These are phyloP conservation scores for Vachellia pachyceras DNA, from an alignment of 306 rosid genomes.

Conservation along the genomic window DNA sequence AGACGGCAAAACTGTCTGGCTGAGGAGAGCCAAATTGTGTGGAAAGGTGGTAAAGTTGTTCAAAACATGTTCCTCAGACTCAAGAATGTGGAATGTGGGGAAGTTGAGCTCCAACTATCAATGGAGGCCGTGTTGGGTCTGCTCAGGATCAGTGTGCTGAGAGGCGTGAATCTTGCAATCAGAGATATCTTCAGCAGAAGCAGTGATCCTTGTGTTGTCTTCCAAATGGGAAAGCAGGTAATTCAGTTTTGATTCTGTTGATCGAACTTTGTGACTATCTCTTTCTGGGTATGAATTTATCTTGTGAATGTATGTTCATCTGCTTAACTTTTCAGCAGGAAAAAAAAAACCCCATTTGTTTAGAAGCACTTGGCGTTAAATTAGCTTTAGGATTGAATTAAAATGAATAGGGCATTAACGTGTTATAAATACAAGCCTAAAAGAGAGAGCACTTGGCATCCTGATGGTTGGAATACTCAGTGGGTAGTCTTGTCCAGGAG, in stretches of 20 bases:
- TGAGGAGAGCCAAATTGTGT: slow-evolving; percentile 71
- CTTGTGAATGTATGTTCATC: background rate
- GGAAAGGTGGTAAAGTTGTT: slow-evolving; percentile 55
- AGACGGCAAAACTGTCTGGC: slow-evolving; percentile 64
- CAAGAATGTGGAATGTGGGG: slow-evolving; percentile 85
- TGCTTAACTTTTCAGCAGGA: background rate
- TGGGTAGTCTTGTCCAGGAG: no score
- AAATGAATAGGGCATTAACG: background rate
- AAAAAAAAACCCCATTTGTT: background rate
- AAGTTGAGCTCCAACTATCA: slow-evolving; percentile 63
- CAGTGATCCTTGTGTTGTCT: slow-evolving; percentile 84
- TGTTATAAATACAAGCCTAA: no score
- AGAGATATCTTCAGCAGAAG: slow-evolving; percentile 58
- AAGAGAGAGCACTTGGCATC: no score
- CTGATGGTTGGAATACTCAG: no score
- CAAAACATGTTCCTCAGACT: slow-evolving; percentile 76
- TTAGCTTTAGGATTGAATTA: background rate
- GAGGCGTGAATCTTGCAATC: slow-evolving; percentile 80
- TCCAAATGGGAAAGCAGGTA: slow-evolving; percentile 87
- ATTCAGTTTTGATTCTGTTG: background rate
- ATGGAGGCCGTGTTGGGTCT: slow-evolving; percentile 86
- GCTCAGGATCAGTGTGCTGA: slow-evolving; percentile 63
- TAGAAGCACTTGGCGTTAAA: background rate
- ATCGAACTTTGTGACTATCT: background rate
- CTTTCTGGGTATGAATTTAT: background rate